Evolutionary conservation across 2,329 filamentous ascomycete species (phyloP).

Genomic region (Colletotrichum scovillei): DNA sequence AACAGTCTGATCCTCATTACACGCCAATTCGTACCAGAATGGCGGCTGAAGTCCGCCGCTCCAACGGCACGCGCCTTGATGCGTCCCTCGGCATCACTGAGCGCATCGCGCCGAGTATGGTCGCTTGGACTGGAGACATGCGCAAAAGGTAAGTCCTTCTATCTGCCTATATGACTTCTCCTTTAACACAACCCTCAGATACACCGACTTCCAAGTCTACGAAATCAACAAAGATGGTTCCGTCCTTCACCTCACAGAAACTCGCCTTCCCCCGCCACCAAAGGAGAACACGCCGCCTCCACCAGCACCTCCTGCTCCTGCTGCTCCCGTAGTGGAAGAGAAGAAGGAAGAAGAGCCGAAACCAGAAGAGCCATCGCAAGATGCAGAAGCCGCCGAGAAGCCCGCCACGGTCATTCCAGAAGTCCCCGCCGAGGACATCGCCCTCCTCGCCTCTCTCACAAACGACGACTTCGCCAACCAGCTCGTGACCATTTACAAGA

Average conservation of each 20-base stretch:
- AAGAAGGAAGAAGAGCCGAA: constrained; percentile 37
- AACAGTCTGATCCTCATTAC: background rate
- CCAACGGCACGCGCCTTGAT: constrained; percentile 33
- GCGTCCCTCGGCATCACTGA: constrained; percentile 36
- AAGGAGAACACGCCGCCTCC: constrained; percentile 26
- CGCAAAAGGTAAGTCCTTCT: constrained; percentile 28
- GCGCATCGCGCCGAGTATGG: constrained; percentile 36
- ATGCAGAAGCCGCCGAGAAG: constrained; percentile 41
- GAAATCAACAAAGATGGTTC: constrained; percentile 83
- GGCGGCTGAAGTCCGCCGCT: constrained; percentile 23
- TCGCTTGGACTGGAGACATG: constrained; percentile 36
- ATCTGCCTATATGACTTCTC: background rate
- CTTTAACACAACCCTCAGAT: constrained; percentile 58
- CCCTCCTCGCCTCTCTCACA: constrained; percentile 52
- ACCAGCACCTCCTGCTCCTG: constrained; percentile 6
- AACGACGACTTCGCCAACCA: constrained; percentile 52
- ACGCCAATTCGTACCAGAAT: background rate
- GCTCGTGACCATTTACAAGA: constrained; percentile 54
- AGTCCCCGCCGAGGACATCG: constrained; percentile 45
- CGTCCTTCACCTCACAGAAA: constrained; percentile 74
- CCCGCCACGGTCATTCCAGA: constrained; percentile 36
- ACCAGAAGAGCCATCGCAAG: constrained; percentile 22
- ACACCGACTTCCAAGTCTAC: constrained; percentile 93
- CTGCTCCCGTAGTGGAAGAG: constrained; percentile 25
- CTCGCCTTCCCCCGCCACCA: constrained; percentile 21